Evolutionary conservation across 1,284 basidiomycete genomes (phyloP), one percentile per base, ranked within the genome.

Genomic region (Ganoderma boninense): DNA sequence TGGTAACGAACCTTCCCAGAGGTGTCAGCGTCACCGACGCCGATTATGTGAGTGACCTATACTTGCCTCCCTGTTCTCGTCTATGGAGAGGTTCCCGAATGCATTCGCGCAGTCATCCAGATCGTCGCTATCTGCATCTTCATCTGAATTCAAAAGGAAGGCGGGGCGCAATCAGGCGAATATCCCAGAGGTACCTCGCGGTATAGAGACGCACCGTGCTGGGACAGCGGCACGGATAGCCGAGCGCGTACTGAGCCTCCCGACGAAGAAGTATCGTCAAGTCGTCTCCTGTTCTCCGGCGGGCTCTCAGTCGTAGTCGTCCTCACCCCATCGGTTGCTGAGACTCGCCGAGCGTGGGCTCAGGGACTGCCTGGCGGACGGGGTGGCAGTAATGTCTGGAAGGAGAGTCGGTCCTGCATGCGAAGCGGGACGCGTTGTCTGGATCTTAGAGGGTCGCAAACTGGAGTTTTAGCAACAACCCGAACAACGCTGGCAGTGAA

Each of bases 31-130:
- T 13, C 3, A 20, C 20, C 23, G 42, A 26, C 32, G 8, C 6
- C 11, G 16, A 32, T 26, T 4, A 60, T 2, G 20, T 6, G 13
- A 11, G 8, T 0, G 16, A 4, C 49, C 23, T 26, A 11, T 4
- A 61, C 61, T 32, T 16, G 73, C 76, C 82, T 96, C 93, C 75
- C 88, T 87, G 77, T 95, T 90, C 79, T 96, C 95, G 74, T 95
- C 92, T 59, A 96, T 82, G 4, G 93, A 94, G 43, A 96, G 79
- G 76, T 93, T 90, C 5, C 95, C 94, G 44, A 91, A 82, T 23
- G 87, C 86, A 71, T 92, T 90, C 4, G 89, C 84, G 2, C 90
- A 82, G 67, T 89, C 87, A 64, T 83, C 76, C n/a, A 79, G 80
- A 54, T 85, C 85, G 64, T 78, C 73, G 54, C 79, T 75, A 74